Conservation (phyloP, 192 early-diverging fungal genomes). For the Radiomyces spectabilis region DNA sequence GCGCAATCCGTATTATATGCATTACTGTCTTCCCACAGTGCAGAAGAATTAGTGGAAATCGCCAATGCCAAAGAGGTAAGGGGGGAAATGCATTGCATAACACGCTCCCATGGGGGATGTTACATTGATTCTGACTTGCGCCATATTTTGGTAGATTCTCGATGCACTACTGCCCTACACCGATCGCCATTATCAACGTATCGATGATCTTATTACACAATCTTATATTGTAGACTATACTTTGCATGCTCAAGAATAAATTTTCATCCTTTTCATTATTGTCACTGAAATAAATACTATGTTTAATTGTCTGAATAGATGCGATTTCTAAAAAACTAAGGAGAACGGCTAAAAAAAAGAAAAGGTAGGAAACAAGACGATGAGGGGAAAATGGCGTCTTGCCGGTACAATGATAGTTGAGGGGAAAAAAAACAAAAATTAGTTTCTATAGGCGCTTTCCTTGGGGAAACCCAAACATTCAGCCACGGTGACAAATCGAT, state of each 20-base stretch:
- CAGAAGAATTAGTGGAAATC: constrained; percentile 64
- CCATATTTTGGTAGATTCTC: constrained; percentile 44
- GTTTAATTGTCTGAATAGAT: too few relatives aligned
- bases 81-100: neutral
- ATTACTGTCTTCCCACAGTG: constrained; percentile 58
- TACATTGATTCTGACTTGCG: too few relatives aligned
- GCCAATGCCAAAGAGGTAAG: constrained; percentile 68
- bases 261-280: neutral
- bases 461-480: constrained; percentile 29
- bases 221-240: constrained; percentile 89
- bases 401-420: too few relatives aligned
- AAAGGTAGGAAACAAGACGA: too few relatives aligned
- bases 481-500: constrained; percentile 42
- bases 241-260: constrained; percentile 52
- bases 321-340: too few relatives aligned
- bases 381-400: too few relatives aligned
- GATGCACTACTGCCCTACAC: constrained; percentile 85
- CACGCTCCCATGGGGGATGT: too few relatives aligned
- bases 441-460: too few relatives aligned
- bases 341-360: too few relatives aligned
- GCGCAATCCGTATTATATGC: constrained; percentile 82
- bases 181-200: constrained; percentile 81
- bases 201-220: constrained; percentile 70
- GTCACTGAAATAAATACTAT: too few relatives aligned
- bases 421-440: too few relatives aligned